Conservation (phyloP, 1,139 yeast genomes). For the Suhomyces choctaworum region DNA sequence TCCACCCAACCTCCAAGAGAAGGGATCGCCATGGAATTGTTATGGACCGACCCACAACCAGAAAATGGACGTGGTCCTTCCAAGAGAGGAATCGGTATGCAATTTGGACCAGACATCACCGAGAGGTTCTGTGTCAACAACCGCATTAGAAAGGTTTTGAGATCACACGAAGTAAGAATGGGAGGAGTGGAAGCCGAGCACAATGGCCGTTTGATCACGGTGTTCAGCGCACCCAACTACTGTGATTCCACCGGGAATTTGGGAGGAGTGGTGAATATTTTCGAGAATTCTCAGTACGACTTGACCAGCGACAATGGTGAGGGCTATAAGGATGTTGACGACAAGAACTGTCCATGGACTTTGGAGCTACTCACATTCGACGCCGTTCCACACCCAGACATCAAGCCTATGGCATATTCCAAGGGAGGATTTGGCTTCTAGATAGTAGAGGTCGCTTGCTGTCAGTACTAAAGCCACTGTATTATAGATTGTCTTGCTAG, state of each 20-base stretch:
- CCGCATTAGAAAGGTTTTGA: constrained; percentile 71
- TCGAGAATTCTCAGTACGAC: constrained; percentile 37
- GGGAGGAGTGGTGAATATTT: constrained; percentile 81
- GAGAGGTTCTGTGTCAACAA: constrained; percentile 71
- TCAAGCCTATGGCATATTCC: constrained; percentile 97
- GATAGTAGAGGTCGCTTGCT: too few species aligned
- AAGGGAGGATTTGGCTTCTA: constrained; percentile 54
- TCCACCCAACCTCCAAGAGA: constrained; percentile 82
- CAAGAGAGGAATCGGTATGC: constrained; percentile 93
- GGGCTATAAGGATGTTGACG: constrained; percentile 52
- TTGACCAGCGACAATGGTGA: constrained; percentile 42
- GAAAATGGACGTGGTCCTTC: constrained; percentile 80
- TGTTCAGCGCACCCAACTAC: constrained; percentile 96
- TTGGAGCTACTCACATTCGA: constrained; percentile 60
- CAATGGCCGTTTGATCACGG: constrained; percentile 80
- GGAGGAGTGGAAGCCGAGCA: constrained; percentile 89
- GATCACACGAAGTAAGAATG: constrained; percentile 96
- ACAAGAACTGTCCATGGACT: constrained; percentile 46
- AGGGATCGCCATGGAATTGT: constrained; percentile 92
- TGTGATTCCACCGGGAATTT: constrained; percentile 89
- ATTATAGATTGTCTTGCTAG: too few species aligned
- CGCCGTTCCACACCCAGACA: constrained; percentile 88
- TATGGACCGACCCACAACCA: constrained; percentile 96
- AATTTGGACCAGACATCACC: constrained; percentile 96
- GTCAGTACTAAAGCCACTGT: too few species aligned